A percentile compares a stretch with the other conserved stretches of the same genome.
phyloP scores from a whole-genome alignment of 2,329 filamentous ascomycete genomes.

The Stagonosporopsis tanaceti region DNA sequence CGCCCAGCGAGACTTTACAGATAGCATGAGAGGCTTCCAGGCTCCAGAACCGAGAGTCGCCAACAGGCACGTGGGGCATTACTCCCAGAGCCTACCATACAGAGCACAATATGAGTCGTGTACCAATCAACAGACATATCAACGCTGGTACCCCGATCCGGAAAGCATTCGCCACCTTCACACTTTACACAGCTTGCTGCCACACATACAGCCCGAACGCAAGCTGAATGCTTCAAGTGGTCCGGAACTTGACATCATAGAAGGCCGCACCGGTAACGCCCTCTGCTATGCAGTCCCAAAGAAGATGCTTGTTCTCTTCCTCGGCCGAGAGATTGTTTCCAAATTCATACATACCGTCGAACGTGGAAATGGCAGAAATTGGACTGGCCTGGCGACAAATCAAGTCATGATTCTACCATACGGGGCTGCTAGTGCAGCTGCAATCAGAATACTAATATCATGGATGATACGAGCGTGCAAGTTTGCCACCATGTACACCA shows the following conservation, averaged over 20 bases:
- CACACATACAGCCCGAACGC: constrained; percentile 25
- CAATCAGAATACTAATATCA: constrained; percentile 26
- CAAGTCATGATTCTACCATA: constrained; percentile 28
- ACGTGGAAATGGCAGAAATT: constrained; percentile 20
- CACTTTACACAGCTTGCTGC: constrained; percentile 24
- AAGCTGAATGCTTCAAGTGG: constrained; percentile 20
- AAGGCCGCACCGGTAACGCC: constrained; percentile 9
- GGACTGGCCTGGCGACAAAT: constrained; percentile 5
- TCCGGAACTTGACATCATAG: constrained; percentile 24
- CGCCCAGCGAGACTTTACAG: neutral
- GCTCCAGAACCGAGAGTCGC: neutral
- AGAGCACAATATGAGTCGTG: constrained; percentile 5
- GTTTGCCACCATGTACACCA: constrained; percentile 11
- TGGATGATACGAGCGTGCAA: constrained; percentile 39
- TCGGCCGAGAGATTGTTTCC: constrained; percentile 24
- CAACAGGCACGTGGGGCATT: neutral
- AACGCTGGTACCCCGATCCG: constrained; percentile 23
- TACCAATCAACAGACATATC: neutral
- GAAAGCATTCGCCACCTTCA: constrained; percentile 32
- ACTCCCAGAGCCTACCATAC: neutral
- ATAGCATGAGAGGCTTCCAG: neutral
- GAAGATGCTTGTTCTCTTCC: constrained; percentile 31
- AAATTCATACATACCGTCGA: constrained; percentile 26
- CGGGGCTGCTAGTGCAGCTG: constrained; percentile 16
- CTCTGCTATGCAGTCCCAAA: constrained; percentile 24